Evolutionary conservation across 2,329 filamentous ascomycete genomes (phyloP).

Genomic region (Clonostachys byssicola): DNA sequence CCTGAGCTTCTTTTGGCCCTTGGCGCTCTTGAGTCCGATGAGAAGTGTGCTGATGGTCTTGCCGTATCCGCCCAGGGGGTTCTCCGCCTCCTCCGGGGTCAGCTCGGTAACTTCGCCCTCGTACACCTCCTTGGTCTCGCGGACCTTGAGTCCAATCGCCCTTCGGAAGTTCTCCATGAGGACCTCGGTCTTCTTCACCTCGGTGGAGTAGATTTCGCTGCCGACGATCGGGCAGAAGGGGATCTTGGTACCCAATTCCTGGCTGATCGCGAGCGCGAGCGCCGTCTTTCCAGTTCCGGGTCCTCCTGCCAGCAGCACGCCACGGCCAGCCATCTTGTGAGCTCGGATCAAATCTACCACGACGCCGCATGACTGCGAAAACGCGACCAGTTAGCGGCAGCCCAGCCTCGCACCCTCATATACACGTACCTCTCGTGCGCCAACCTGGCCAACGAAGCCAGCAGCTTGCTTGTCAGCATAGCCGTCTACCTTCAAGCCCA

Average conservation of each 20-base stretch:
- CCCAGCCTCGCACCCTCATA: background rate
- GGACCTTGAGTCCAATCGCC: slow-evolving; percentile 93
- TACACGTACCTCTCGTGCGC: slow-evolving; percentile 74
- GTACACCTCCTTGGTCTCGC: slow-evolving; percentile 98
- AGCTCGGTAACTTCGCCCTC: slow-evolving; percentile 98
- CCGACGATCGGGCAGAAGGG: slow-evolving; percentile 98
- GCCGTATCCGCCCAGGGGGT: slow-evolving; percentile 92
- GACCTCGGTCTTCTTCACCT: slow-evolving; percentile 99
- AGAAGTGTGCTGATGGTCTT: slow-evolving; percentile 95
- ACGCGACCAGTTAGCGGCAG: slow-evolving; percentile 12
- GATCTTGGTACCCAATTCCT: slow-evolving; percentile 96
- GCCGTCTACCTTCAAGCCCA: slow-evolving; percentile 83
- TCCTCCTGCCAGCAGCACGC: slow-evolving; percentile 88
- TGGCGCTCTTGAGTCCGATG: slow-evolving; percentile 91
- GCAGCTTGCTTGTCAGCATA: slow-evolving; percentile 73
- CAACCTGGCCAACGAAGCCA: slow-evolving; percentile 86
- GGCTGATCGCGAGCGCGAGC: slow-evolving; percentile 89
- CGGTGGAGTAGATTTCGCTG: slow-evolving; percentile 95
- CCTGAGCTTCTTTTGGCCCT: slow-evolving; percentile 95
- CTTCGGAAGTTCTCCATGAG: slow-evolving; percentile 99
- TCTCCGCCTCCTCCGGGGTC: slow-evolving; percentile 96
- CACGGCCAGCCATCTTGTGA: slow-evolving; percentile 96
- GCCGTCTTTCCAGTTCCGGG: slow-evolving; percentile 97
- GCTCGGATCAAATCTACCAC: slow-evolving; percentile 93
- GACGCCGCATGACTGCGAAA: slow-evolving; percentile 78